phyloP scores from a whole-genome alignment of 768 basidiomycete genomes.

The Lactarius deliciosus region DNA sequence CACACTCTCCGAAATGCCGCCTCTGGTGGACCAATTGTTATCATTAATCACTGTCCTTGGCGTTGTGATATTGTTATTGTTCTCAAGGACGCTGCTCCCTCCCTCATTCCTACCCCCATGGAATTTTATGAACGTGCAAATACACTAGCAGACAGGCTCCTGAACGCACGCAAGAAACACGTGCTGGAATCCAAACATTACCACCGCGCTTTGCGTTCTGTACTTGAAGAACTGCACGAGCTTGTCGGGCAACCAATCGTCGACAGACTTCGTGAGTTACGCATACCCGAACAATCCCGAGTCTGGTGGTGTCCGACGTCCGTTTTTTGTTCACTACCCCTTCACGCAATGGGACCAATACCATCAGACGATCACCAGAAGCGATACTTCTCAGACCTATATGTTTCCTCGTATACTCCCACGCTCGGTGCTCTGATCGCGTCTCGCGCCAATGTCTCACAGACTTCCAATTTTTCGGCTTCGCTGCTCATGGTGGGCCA shows the following conservation, averaged over 20 bases:
- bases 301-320: constrained; percentile 27
- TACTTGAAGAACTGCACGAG: constrained; percentile 15
- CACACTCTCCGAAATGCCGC: constrained; percentile 11
- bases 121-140: constrained; percentile 6
- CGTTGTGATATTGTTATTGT: constrained; percentile 19
- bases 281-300: constrained; percentile 1
- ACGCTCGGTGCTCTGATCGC: constrained; percentile 21
- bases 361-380: not conserved
- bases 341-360: constrained; percentile 25
- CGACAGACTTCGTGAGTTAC: constrained; percentile 8
- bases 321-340: constrained; percentile 20
- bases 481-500: constrained; percentile 15
- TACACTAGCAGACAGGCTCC: not conserved
- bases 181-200: constrained; percentile 1
- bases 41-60: constrained; percentile 15
- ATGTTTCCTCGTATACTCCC: constrained; percentile 27
- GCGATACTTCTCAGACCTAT: constrained; percentile 14
- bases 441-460: not conserved
- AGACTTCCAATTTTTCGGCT: not conserved
- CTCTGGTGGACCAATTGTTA: constrained; percentile 10
- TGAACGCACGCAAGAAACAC: not conserved
- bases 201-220: not conserved
- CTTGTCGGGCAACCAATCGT: constrained; percentile 11
- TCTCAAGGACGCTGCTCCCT: not conserved
- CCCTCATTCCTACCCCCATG: constrained; percentile 11